Base-by-base conservation (phyloP, 441 rosid genomes). In the Macaranga tanarius region DNA sequence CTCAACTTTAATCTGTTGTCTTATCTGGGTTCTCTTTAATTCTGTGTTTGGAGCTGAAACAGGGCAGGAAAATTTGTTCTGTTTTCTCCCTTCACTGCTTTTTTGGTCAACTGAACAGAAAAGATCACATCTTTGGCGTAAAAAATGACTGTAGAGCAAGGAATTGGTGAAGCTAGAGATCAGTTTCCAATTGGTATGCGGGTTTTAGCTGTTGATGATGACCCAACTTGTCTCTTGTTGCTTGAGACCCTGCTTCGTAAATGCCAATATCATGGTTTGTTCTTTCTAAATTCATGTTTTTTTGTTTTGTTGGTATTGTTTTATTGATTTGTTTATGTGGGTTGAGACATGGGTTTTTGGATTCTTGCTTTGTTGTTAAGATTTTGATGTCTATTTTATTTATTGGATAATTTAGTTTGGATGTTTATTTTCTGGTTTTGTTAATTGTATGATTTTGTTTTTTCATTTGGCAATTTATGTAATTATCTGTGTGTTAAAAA, bases 131-230 rank as follows among this genome's bases (percentile, higher is more conserved):
- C 56, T 52, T 52, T 52, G 22, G 4, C 23, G 26, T 12, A 58
- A 56, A 77, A 70, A 48, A 95, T 95, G 97, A 84, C 82, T 31
- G 85, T 92, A 9, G 91, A 86, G 71, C 86, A 82, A 55, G 81
- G 67, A 71, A 77, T 74, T 40, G 76, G 72, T 44, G 92, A 76
- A 31, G 65, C 73, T 19, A 60, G 56, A 61, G 93, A 89, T 73
- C 85, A 75, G 83, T 95, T 95, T 77, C 97, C 99, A 0, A 56
- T 82, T 23, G 99, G 98, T 26, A 87, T 95, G 93, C 85, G 98
- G 70, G 95, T 95, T 79, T 86, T 95, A 79, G 98, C 98, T n/a
- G 97, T 92, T 63, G 99, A 95, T 58, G 97, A 95, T 63, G 97
- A 92, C 77, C 93, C 90, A 2, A 88, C 93, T 71, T 92, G 93